These are phyloP conservation scores for Amylocarpus encephaloides DNA, from an alignment of 2,329 filamentous ascomycete species.

Conservation along the genomic window DNA sequence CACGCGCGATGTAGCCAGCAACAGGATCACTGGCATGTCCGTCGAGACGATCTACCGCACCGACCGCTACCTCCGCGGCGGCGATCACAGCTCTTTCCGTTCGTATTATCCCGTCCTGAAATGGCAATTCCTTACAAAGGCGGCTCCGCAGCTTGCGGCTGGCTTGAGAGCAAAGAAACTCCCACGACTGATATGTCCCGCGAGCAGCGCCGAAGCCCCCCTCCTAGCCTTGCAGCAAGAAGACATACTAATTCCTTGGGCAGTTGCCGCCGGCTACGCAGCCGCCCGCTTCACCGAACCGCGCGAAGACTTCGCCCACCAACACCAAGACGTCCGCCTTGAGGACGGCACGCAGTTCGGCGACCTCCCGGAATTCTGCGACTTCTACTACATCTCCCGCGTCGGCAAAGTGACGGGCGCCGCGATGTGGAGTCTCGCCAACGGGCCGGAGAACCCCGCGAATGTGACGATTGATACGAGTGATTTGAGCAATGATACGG, in stretches of 20 bases:
- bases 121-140: no score
- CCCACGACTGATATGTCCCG: no score
- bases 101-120: no score
- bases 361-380: conserved; percentile 50
- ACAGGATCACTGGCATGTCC: conserved; percentile 46
- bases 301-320: conserved; percentile 49
- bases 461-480: conserved; percentile 45
- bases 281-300: conserved; percentile 50
- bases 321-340: conserved; percentile 49
- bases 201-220: no score
- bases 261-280: conserved; percentile 45
- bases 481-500: conserved; percentile 42
- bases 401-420: conserved; percentile 50
- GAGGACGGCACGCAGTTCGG: conserved; percentile 47
- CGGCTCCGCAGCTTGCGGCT: no score
- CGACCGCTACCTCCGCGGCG: conserved; percentile 50
- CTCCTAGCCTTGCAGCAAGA: no score
- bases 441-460: conserved; percentile 42
- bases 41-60: conserved; percentile 50
- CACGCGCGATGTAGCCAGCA: conserved; percentile 47
- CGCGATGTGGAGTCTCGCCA: conserved; percentile 46
- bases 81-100: conserved; percentile 48
- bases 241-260: no score
- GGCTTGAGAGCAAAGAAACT: no score
- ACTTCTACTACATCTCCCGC: conserved; percentile 47